Base-by-base conservation (phyloP, 495 filamentous ascomycete species). In the Peziza echinospora region DNA sequence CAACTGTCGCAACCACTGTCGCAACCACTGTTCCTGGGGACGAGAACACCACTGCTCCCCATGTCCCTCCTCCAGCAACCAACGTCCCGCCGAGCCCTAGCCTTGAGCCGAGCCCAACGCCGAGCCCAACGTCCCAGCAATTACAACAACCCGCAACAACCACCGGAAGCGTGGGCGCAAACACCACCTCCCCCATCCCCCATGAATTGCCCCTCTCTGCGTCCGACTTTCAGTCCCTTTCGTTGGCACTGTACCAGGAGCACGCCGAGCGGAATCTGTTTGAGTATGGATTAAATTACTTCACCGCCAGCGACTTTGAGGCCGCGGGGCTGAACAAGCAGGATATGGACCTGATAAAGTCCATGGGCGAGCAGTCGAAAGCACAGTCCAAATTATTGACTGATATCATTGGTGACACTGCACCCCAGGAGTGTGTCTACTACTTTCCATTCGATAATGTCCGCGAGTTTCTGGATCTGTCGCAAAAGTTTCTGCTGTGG, bases 221-320 rank as follows among this genome's bases (percentile, higher is more conserved):
- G n/a, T 84, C 81, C 51, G 80, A 84, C 54, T 84, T 73, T 56
- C 63, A 83, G 49, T 83, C 78, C 0, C 63, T 84, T 48, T 66
- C 69, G 5, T 68, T 87, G 6, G 78, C 67, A 5, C 64, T 86
- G 2, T 83, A 84, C 54, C 77, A 85, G 49, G 85, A 92, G 63
- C 92, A 71, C 67, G 84, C 87, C 51, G 84, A 93, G 60, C 66
- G 91, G 0, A 84, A 91, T 57, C 68, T 86, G 11, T 93, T 92
- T 72, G 77, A 82, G 56, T 72, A 82, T 58, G 82, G 78, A n/a
- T 67, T 92, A 16, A 70, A 69, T 1, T 71, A 67, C 0, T 92
- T 87, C 64, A 71, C 71, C 1, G 73, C 65, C 0, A 64, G 74
- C 9, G 80, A 92, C 3, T 91, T 87, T 55, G 63, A 70, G 17